These are phyloP conservation scores for Talaromyces sp. DNA, from an alignment of 2,329 filamentous ascomycete genomes.

Conservation along the genomic window DNA sequence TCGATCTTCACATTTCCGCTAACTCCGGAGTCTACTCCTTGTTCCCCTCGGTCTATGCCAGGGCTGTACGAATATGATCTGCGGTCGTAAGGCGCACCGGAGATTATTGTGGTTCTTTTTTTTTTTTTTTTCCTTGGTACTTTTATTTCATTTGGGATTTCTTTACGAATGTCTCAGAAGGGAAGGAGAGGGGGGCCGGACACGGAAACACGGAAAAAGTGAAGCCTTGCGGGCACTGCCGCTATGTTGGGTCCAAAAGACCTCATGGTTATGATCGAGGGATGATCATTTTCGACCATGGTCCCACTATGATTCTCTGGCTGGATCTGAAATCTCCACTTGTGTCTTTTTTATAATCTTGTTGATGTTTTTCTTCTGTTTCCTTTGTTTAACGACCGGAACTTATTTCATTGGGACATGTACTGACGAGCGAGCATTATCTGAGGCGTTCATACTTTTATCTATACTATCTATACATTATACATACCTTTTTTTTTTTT, in stretches of 20 bases:
- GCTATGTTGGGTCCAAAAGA: conserved; percentile 2
- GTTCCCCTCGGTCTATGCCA: conserved; percentile 41
- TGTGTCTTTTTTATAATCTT: background rate
- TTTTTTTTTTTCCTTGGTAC: background rate
- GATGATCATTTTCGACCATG: background rate
- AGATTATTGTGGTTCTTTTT: background rate
- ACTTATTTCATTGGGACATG: conserved; percentile 8
- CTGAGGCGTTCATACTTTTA: conserved; percentile 14
- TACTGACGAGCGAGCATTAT: conserved; percentile 19
- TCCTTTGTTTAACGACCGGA: conserved; percentile 9
- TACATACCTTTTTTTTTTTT: too few species aligned
- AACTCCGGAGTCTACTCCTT: conserved; percentile 46
- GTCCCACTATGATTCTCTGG: background rate
- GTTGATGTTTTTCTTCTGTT: conserved; percentile 6
- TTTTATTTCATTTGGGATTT: background rate
- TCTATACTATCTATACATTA: conserved; percentile 1
- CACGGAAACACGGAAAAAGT: background rate
- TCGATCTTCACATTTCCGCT: conserved; percentile 43
- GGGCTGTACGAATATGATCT: conserved; percentile 29
- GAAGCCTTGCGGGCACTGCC: background rate
- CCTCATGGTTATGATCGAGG: background rate
- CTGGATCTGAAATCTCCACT: conserved; percentile 10
- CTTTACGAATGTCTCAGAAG: background rate
- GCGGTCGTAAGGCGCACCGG: conserved; percentile 1
- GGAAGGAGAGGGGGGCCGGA: background rate